Base-by-base conservation (phyloP, 495 filamentous ascomycete genomes). In the Clohesyomyces aquaticus region DNA sequence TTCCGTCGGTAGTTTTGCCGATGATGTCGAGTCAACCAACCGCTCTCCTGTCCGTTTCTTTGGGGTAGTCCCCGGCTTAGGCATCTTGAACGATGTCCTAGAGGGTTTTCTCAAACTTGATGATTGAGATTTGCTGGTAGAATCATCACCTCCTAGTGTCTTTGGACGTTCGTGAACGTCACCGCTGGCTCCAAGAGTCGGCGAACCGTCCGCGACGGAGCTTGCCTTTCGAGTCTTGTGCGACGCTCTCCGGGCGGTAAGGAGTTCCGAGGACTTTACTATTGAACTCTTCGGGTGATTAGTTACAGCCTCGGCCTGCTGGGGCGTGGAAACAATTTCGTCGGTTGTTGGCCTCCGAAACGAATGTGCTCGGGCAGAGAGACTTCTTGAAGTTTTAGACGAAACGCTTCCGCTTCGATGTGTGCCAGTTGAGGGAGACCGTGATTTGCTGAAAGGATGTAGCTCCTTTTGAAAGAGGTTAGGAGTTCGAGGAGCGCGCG, bases 101-200 rank as follows among this genome's bases (percentile, higher is more conserved):
- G 38, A 11, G 14, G 49, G 59, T 26, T 46, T 63, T 32, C 55
- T 63, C 28, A 63, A 48, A 29, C 48, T 55, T 21, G 50, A 63
- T 27, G 38, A 18, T 14, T n/a, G n/a, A n/a, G n/a, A n/a, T n/a
- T n/a, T n/a, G n/a, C n/a, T n/a, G n/a, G n/a, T n/a, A n/a, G n/a
- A n/a, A n/a, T n/a, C n/a, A n/a, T n/a, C n/a, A n/a, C n/a, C n/a
- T n/a, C n/a, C n/a, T n/a, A n/a, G n/a, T n/a, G n/a, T n/a, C n/a
- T n/a, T n/a, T n/a, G n/a, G n/a, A n/a, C n/a, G n/a, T n/a, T n/a
- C n/a, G n/a, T n/a, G n/a, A n/a, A n/a, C n/a, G n/a, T n/a, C n/a
- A n/a, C n/a, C n/a, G n/a, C n/a, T n/a, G n/a, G n/a, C n/a, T n/a
- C n/a, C n/a, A n/a, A n/a, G n/a, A n/a, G n/a, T n/a, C n/a, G 18